These are phyloP conservation scores for Verticillium longisporum DNA, from an alignment of 2,329 filamentous ascomycete species.

Conservation along the genomic window DNA sequence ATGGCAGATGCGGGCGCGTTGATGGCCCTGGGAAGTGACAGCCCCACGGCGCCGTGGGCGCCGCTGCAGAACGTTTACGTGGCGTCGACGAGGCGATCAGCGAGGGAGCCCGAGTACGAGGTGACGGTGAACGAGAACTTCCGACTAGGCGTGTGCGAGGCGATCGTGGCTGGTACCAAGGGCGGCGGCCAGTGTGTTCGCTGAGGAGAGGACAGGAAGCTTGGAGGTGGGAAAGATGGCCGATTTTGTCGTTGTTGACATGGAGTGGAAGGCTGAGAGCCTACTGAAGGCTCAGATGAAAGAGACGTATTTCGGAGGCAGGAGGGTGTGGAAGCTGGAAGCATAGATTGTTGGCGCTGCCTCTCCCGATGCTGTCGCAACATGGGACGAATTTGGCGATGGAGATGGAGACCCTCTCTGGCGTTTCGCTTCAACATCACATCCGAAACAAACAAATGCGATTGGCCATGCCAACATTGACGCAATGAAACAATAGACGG, in stretches of 20 bases:
- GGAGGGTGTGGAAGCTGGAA: constrained; percentile 20
- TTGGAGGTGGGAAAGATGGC: constrained; percentile 41
- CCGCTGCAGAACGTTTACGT: constrained; percentile 44
- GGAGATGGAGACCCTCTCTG: not conserved
- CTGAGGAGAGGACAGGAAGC: constrained; percentile 38
- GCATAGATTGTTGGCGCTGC: not conserved
- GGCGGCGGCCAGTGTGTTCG: constrained; percentile 43
- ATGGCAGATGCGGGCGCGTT: constrained; percentile 41
- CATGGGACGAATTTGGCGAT: not conserved
- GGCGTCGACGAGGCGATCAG: constrained; percentile 42
- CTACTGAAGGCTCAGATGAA: constrained; percentile 32
- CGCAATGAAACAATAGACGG: not conserved
- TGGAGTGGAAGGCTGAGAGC: constrained; percentile 35
- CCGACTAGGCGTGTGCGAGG: constrained; percentile 36
- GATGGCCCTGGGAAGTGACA: constrained; percentile 44
- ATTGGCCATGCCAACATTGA: not conserved
- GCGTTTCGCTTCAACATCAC: not conserved
- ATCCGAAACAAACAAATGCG: not conserved
- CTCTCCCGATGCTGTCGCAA: not conserved
- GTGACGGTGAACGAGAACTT: constrained; percentile 39
- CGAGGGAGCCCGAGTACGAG: constrained; percentile 30
- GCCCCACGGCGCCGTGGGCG: constrained; percentile 43
- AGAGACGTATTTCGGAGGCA: constrained; percentile 42
- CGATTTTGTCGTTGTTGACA: constrained; percentile 45
- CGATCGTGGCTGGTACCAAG: constrained; percentile 36